Evolutionary conservation across 2,329 filamentous ascomycete genomes (phyloP), one percentile per base, ranked within the genome.

Genomic region (Colletotrichum sublineola): DNA sequence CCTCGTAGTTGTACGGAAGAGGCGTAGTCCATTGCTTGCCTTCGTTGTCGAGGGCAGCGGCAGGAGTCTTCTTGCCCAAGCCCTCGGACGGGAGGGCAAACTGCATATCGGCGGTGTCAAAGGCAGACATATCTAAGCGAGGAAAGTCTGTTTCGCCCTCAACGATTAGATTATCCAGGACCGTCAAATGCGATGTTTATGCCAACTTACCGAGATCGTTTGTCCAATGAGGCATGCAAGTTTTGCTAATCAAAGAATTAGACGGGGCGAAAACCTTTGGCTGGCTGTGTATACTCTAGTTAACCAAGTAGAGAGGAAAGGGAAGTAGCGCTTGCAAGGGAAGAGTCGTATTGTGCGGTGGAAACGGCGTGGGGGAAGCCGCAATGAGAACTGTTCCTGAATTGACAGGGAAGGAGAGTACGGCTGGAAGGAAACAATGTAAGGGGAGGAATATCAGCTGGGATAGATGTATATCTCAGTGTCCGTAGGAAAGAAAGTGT

Each of bases 1-100:
- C 77, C 1, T 82, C 78, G 78, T 91, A 91, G 76, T 90, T 83
- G 76, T 87, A 85, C 0, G 84, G 80, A 3, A 82, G 79, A 0
- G 82, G 82, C 60, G 84, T 77, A 12, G 81, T 81, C 89, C 89
- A 91, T 15, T 84, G 83, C 3, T 77, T 76, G 29, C 61, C 67
- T 20, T 71, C 71, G 9, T 48, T 57, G 48, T 73, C 61, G 1
- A 73, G 31, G 15, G 55, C 70, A 14, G 77, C 76, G 48, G 76
- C 75, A 67, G 64, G 58, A 38, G 44, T 73, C 62, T 80, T 78
- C 66, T 81, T 76, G 38, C 76, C 77, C 36, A 44, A 40, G n/a
- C 11, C n/a, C 48, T 64, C 53, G 64, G 58, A 24, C 64, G 79
- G 77, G 38, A 84, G 78, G 29, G 82, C 81, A n/a, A 73, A 76